Base-by-base conservation (phyloP, 805 yeast genomes). In the Hanseniaspora taiwanica region DNA sequence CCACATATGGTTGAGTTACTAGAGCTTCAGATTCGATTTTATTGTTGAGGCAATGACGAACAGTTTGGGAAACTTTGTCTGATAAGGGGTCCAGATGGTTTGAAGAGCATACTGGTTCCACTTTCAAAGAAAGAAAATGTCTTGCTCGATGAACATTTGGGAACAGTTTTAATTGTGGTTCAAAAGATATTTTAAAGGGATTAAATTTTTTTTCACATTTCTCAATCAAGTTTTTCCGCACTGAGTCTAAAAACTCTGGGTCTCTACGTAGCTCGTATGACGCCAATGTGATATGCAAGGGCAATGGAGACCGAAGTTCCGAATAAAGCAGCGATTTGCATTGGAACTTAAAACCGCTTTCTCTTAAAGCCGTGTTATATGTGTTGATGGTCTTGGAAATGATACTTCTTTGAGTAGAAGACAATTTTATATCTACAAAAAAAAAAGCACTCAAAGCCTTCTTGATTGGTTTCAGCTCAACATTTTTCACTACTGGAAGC, bases 231-330 rank as follows among this genome's bases (percentile, higher is more conserved):
- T 16, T 18, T 4, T 16, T 29, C 13, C 33, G 33, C 8, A 49
- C 42, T 24, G 23, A 9, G 13, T 51, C 45, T 21, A 56, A 39
- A 18, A 48, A 44, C 2, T 18, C 31, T 16, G 40, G 43, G 19
- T 36, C 32, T 4, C 33, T 29, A 37, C 48, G 48, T 5, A 24
- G 12, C 12, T 49, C 18, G 33, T 44, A 46, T 4, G 47, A 40
- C 2, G 51, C 42, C 27, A 58, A 40, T 0, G 63, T 48, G 3
- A 58, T 37, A 36, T 58, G 63, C 23, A 58, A 42, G 2, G 56
- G 53, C 12, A 39, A 17, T 2, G 56, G 56, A 3, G 60, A 45
- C 1, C 60, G 59, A 18, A 56, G 42, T 2, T 48, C 37, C 14
- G 51, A 46, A 7, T 44, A n/a, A 35, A 44, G 50, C 33, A 50